These are phyloP conservation scores for Colletotrichum tropicale DNA, from an alignment of 2,329 filamentous ascomycete genomes.

Conservation along the genomic window DNA sequence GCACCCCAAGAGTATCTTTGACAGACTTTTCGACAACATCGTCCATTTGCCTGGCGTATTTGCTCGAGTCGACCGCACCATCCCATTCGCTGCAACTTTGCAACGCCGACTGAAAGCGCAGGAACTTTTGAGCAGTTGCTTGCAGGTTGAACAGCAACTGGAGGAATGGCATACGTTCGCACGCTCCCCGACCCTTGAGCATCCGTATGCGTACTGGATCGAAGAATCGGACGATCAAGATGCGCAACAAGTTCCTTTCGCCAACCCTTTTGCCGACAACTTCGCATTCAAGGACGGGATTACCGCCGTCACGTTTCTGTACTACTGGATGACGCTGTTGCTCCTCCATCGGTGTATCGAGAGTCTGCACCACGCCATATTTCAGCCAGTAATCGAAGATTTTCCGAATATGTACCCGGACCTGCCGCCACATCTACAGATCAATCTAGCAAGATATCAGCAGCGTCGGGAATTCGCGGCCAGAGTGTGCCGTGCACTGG, in stretches of 20 bases:
- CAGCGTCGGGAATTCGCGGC: constrained; percentile 49
- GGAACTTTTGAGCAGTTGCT: constrained; percentile 51
- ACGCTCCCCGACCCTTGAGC: constrained; percentile 28
- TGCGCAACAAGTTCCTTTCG: constrained; percentile 45
- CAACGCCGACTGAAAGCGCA: constrained; percentile 49
- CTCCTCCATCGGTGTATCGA: constrained; percentile 54
- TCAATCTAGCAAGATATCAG: constrained; percentile 48
- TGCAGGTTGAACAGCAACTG: constrained; percentile 52
- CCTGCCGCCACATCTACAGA: constrained; percentile 39
- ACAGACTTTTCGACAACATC: constrained; percentile 57
- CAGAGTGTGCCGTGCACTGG: constrained; percentile 55
- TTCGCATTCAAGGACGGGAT: constrained; percentile 49
- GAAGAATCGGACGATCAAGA: constrained; percentile 32
- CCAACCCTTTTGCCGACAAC: constrained; percentile 49
- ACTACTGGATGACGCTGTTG: constrained; percentile 59
- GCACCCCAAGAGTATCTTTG: constrained; percentile 55
- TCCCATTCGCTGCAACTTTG: constrained; percentile 41
- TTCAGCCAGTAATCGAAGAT: constrained; percentile 46
- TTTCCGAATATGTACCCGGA: constrained; percentile 43
- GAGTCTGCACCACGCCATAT: constrained; percentile 46
- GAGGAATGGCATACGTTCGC: constrained; percentile 49
- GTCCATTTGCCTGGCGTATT: constrained; percentile 53
- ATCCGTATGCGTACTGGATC: constrained; percentile 44
- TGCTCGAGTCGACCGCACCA: constrained; percentile 46
- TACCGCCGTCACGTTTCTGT: constrained; percentile 52